A percentile compares a stretch with the other conserved stretches of the same genome.
Conservation (phyloP, 1,139 yeast species). For the Saccharomycopsis crataegensis region DNA sequence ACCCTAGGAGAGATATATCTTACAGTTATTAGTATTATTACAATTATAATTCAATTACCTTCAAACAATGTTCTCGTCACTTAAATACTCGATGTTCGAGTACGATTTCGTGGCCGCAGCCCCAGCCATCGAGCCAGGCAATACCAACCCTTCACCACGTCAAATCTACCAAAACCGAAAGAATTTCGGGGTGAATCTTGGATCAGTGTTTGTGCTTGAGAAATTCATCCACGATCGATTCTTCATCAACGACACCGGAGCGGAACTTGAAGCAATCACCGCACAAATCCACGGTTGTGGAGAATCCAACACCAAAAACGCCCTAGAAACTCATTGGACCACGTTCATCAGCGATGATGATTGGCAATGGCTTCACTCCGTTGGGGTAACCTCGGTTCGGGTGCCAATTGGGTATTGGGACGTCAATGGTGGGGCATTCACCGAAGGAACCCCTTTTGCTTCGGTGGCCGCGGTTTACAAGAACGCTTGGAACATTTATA, state of each 20-base stretch:
- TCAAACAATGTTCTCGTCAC: slow-evolving; percentile 32
- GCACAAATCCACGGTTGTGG: slow-evolving; percentile 44
- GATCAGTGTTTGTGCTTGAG: slow-evolving; percentile 77
- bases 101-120: slow-evolving; percentile 28
- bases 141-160: slow-evolving; percentile 34
- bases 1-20: too few relatives aligned
- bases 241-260: slow-evolving; percentile 44
- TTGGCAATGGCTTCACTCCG: slow-evolving; percentile 66
- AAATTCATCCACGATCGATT: slow-evolving; percentile 59
- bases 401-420: slow-evolving; percentile 93
- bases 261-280: slow-evolving; percentile 72
- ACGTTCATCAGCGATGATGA: slow-evolving; percentile 60
- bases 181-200: slow-evolving; percentile 83
- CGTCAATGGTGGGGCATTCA: slow-evolving; percentile 53
- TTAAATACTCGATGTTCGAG: slow-evolving; percentile 36
- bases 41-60: too few relatives aligned
- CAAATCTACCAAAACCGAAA: slow-evolving; percentile 59
- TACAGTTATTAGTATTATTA: too few relatives aligned
- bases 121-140: slow-evolving; percentile 30
- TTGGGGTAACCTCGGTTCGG: slow-evolving; percentile 69
- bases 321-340: slow-evolving; percentile 64
- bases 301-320: slow-evolving; percentile 43
- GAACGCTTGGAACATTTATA: slow-evolving; percentile 58
- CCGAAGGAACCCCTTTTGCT: slow-evolving; percentile 57
- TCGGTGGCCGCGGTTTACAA: slow-evolving; percentile 47